These are phyloP conservation scores for Ophiostoma ips DNA, from an alignment of 2,329 filamentous ascomycete genomes.

Conservation along the genomic window DNA sequence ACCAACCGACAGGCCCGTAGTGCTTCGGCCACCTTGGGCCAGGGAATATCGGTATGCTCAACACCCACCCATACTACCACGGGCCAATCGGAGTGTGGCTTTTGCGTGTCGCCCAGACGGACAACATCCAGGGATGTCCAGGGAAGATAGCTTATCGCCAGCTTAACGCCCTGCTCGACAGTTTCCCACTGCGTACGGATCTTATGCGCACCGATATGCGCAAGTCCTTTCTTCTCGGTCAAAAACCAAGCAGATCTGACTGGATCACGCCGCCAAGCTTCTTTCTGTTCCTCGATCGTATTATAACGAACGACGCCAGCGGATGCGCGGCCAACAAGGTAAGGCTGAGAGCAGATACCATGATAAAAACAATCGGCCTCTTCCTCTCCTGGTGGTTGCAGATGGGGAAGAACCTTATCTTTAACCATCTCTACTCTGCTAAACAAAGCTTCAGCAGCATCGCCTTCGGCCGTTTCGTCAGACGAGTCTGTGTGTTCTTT, in stretches of 20 bases:
- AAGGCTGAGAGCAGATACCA: not conserved
- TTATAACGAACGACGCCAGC: not conserved
- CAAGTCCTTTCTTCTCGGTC: not conserved
- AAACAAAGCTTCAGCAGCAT: too few relatives aligned
- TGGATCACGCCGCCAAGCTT: not conserved
- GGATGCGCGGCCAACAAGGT: not conserved
- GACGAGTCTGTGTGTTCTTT: too few relatives aligned
- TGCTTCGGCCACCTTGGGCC: not conserved
- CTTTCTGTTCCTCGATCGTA: not conserved
- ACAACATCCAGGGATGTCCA: not conserved
- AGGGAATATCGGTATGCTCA: not conserved
- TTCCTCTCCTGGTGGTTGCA: not conserved
- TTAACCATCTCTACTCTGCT: too few relatives aligned
- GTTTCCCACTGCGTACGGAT: not conserved
- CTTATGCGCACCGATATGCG: not conserved
- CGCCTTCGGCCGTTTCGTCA: too few relatives aligned
- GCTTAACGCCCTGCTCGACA: not conserved
- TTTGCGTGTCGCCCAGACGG: not conserved
- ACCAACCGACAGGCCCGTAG: not conserved
- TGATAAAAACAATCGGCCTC: not conserved
- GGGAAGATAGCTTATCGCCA: not conserved
- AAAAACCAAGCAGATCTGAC: not conserved
- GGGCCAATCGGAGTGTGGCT: not conserved
- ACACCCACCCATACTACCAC: not conserved
- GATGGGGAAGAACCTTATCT: not conserved